Evolutionary conservation across 2,329 filamentous ascomycete genomes (phyloP), one percentile per base, ranked within the genome.

Genomic region (Cadophora malorum): DNA sequence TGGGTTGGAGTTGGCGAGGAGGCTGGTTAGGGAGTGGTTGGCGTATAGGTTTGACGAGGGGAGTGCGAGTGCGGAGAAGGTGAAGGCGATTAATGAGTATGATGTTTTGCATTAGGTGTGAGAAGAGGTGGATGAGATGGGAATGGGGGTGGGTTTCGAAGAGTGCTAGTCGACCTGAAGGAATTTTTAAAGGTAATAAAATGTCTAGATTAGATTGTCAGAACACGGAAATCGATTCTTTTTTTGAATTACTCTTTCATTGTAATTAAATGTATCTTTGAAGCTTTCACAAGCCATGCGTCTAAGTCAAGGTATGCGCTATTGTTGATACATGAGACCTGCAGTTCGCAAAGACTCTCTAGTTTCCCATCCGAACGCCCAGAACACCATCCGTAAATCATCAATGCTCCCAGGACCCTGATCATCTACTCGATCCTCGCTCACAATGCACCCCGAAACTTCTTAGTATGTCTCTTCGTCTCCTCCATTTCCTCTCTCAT

Each of bases 11-110:
- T 80, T 96, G 52, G 93, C 93, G 53, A 86, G 92, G 74, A 84
- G 92, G 75, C 78, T 97, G 74, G 92, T 89, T 0, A 89, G 85
- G 78, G 93, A 96, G 83, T 97, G 92, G 92, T 78, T 96, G 41
- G 90, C 88, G n/a, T 94, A 96, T 79, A 83, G 88, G 68, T 96
- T 96, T 80, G 93, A 96, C 79, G 82, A 85, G 53, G 81, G 80
- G 68, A 90, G 88, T 79, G 38, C 50, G 45, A 49, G 49, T 66
- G 72, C 72, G 41, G 65, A 67, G 28, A 75, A 75, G 66, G 74
- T 75, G 8, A 33, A 69, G 56, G 73, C 71, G n/a, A 75, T 74
- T 64, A 68, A 71, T 68, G 69, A 75, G 28, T 74, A 75, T 70
- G 74, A 75, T 64, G 41, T 55, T 31, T 64, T 55, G 25, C 72